Evolutionary conservation across 495 filamentous ascomycete species (phyloP).

Genomic region (Daldinia loculata): DNA sequence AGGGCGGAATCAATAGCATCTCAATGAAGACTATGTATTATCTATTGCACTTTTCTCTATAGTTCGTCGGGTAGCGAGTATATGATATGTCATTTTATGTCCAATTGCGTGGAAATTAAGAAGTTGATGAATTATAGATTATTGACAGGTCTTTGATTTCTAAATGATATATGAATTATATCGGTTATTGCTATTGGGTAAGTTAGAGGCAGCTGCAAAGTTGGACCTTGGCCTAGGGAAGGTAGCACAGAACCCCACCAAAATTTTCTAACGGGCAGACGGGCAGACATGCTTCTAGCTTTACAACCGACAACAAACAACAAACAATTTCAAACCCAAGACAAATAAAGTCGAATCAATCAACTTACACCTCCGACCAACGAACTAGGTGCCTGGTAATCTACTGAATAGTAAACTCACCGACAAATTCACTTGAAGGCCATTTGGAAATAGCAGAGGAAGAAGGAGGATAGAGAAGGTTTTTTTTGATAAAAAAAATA

Average conservation of each 20-base stretch:
- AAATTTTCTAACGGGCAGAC: constrained; percentile 37
- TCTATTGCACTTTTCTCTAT: not conserved
- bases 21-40: not conserved
- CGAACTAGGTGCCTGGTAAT: not conserved
- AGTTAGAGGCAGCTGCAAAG: constrained; percentile 5
- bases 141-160: no score
- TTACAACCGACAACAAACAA: not conserved
- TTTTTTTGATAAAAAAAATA: not conserved
- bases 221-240: not conserved
- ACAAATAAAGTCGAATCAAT: not conserved
- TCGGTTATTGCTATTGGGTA: no score
- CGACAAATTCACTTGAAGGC: not conserved
- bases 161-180: no score
- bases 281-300: no score
- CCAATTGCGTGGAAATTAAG: no score
- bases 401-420: no score
- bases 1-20: not conserved
- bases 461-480: not conserved
- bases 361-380: not conserved
- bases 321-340: not conserved
- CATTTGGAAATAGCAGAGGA: not conserved
- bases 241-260: constrained; percentile 34
- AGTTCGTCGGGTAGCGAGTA: no score
- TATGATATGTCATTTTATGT: no score
- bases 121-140: no score